Base-by-base conservation (phyloP, 257 asterid species). In the Cruciata laevipes region DNA sequence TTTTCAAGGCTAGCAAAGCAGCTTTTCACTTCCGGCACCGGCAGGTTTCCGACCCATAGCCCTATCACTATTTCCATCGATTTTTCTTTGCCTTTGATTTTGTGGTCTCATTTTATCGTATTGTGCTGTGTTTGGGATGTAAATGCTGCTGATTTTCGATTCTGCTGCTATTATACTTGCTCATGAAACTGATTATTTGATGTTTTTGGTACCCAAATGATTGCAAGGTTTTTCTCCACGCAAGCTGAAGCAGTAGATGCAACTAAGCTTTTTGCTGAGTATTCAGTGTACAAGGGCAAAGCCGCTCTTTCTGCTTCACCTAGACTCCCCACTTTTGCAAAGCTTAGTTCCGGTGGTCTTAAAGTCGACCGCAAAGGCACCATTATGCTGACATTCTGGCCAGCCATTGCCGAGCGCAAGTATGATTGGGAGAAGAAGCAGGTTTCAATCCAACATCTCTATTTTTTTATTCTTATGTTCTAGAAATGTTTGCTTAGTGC, bases 341-440 rank as follows among this genome's bases (percentile, higher is more conserved):
- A 86, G 86, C 40, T 81, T 79, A 86, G 79, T 96, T 77, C 95
- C 61, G 97, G 99, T 68, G 81, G 55, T 73, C 66, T 85, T 74
- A 84, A 57, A 78, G 79, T 93, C 38, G 91, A 83, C 66, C 97
- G 95, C 13, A 83, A 81, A 3, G 97, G 97, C 74, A 70, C 51
- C 73, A 86, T 93, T 65, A 78, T 88, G 86, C 67, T 93, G 80
- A 83, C 91, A 44, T 73, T 90, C 71, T 81, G 85, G 87, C 99
- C 97, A 20, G 82, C 99, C 56, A 63, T 90, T 73, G 97, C 89
- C 63, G 97, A 88, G 78, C 95, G 95, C 72, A 93, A 86, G 79
- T 93, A 93, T 70, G 86, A 93, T 73, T 89, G 90, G 89, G 95
- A 90, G 14, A 88, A 84, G 87, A 83, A 82, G 78, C 95, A 88